phyloP scores from a whole-genome alignment of 2,329 filamentous ascomycete species.

The Fusarium palustre region DNA sequence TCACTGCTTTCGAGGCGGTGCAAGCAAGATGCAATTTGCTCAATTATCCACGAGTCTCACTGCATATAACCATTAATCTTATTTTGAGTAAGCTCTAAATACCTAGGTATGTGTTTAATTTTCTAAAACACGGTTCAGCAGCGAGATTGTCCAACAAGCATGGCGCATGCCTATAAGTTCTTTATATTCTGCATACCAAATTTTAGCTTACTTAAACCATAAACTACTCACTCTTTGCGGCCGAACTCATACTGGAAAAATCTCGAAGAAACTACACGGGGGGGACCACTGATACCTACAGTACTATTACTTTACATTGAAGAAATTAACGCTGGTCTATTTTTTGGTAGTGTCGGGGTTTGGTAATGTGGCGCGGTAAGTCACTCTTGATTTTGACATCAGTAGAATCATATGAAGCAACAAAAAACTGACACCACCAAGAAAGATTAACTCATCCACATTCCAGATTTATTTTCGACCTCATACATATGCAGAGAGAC shows the following conservation, averaged over 20 bases:
- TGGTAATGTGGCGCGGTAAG: background rate
- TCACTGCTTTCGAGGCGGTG: background rate
- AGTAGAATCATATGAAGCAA: background rate
- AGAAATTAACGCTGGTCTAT: background rate
- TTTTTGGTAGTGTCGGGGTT: background rate
- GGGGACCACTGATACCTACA: background rate
- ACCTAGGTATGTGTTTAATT: background rate
- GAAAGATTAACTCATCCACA: background rate
- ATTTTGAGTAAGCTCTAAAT: background rate
- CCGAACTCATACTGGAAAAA: background rate
- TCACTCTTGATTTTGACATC: background rate
- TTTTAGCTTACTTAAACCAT: background rate
- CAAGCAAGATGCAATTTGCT: background rate
- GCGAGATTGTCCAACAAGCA: background rate
- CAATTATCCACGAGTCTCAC: background rate
- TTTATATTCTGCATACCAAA: background rate
- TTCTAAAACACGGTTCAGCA: background rate
- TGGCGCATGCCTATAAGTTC: too few species aligned
- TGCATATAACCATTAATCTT: background rate
- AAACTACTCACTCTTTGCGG: background rate
- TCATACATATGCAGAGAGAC: background rate
- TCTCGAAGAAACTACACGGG: background rate
- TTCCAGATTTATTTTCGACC: background rate
- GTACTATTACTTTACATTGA: background rate
- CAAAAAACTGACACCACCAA: too few species aligned